Evolutionary conservation across 1,284 basidiomycete species (phyloP).

Genomic region (Microbotryum silenes-acaulis): DNA sequence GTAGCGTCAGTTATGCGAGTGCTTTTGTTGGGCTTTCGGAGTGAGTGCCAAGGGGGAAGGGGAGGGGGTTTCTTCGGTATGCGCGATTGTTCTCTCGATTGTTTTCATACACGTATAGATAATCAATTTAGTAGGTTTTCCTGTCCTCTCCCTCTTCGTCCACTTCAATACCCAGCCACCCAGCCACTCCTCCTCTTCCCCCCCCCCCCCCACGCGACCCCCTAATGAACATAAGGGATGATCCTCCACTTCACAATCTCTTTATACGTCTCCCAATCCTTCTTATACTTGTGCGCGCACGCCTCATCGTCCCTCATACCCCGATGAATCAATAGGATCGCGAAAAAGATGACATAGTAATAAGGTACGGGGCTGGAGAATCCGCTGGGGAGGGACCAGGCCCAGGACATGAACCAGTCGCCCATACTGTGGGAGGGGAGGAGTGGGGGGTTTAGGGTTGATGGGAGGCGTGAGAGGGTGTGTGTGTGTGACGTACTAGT

Average conservation of each 20-base stretch:
- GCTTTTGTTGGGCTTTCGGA: slow-evolving; percentile 51
- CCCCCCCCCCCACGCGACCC: background rate
- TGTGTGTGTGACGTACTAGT: slow-evolving; percentile 38
- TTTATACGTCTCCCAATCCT: slow-evolving; percentile 84
- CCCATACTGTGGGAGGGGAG: slow-evolving; percentile 48
- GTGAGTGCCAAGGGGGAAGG: too few relatives aligned
- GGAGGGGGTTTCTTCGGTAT: too few relatives aligned
- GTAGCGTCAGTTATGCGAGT: slow-evolving; percentile 92
- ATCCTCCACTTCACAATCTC: slow-evolving; percentile 57
- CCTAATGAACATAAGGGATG: slow-evolving; percentile 72
- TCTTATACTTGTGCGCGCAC: slow-evolving; percentile 77
- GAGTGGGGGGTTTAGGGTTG: background rate
- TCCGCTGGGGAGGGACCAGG: slow-evolving; percentile 90
- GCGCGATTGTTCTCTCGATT: too few relatives aligned
- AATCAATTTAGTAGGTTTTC: too few relatives aligned
- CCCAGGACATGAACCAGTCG: slow-evolving; percentile 79
- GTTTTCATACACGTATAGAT: too few relatives aligned
- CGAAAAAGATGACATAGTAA: slow-evolving; percentile 84
- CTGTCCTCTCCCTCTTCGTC: too few relatives aligned
- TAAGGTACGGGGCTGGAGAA: slow-evolving; percentile 90
- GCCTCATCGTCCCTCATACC: slow-evolving; percentile 87
- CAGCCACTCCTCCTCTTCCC: background rate
- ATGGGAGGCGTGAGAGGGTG: background rate
- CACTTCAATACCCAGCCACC: background rate
- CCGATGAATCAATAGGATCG: slow-evolving; percentile 80